These are phyloP conservation scores for Phytophthora macrochlamydospora DNA, from an alignment of 352 stramenopile genomes.

Conservation along the genomic window DNA sequence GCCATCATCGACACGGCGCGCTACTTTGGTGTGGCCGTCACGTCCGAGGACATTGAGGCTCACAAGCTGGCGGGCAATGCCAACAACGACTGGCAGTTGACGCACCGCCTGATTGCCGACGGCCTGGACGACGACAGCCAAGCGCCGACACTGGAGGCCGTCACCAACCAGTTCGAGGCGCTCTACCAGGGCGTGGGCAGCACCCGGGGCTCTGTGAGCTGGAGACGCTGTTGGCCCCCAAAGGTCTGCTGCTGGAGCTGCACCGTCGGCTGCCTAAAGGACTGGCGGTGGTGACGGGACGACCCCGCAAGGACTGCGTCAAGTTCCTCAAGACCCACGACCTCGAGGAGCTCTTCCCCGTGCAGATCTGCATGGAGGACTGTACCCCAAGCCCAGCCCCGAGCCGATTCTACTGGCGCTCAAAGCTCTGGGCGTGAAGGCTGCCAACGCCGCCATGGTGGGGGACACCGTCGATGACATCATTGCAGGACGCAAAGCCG, in stretches of 20 bases:
- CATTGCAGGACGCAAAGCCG: conserved; percentile 78
- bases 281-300: conserved; percentile 92
- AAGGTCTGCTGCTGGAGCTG: conserved; percentile 85
- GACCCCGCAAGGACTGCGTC: conserved; percentile 92
- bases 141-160: conserved; percentile 83
- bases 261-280: conserved; percentile 80
- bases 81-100: conserved; percentile 98
- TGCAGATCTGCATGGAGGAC: conserved; percentile 97
- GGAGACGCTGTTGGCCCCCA: conserved; percentile 92
- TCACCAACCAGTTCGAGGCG: conserved; percentile 95
- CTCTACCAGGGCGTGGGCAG: conserved; percentile 92
- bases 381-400: conserved; percentile 94
- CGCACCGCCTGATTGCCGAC: conserved; percentile 84
- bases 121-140: conserved; percentile 15
- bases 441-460: conserved; percentile 89
- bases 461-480: conserved; percentile 98
- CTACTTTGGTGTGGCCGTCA: conserved; percentile 88
- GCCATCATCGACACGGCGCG: conserved; percentile 90
- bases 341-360: conserved; percentile 89
- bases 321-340: conserved; percentile 92
- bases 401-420: conserved; percentile 88
- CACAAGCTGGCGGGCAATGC: conserved; percentile 94
- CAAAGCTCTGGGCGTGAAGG: conserved; percentile 79
- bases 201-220: conserved; percentile 86
- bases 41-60: conserved; percentile 87